Evolutionary conservation across 495 filamentous ascomycete genomes (phyloP), one percentile per base, ranked within the genome.

Genomic region (Jackrogersella multiformis): DNA sequence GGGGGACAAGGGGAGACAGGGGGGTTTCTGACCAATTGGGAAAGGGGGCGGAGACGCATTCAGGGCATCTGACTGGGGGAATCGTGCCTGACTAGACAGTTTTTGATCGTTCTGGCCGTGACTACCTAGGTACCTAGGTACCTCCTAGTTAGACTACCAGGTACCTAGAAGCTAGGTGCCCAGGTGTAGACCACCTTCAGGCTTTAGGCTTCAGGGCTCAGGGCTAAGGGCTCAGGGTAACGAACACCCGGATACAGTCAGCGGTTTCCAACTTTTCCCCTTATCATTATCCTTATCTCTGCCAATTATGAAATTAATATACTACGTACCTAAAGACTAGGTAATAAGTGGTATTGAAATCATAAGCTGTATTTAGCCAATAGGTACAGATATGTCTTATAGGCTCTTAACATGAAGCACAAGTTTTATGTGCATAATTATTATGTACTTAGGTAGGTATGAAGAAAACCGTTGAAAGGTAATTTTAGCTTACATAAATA

Each of bases 11-110:
- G 49, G 61, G 56, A 12, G 1, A 6, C 39, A 30, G 34, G 41
- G 34, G 55, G 60, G 49, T 30, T 28, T 16, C 30, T 51, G 46
- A 54, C 66, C 66, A 64, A 60, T 70, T 42, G 61, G 62, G 52
- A 70, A 65, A 70, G 52, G 61, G 66, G 56, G 66, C 16, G 66
- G 61, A 54, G 51, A 53, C 52, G 39, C 8, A 36, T 60, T 46
- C 42, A 61, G 49, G 49, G 32, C 51, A 41, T 24, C 48, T 23
- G 53, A 39, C 64, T 16, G 57, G 64, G 53, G 45, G 23, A 18
- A 35, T 52, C n/a, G 44, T 56, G 18, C 56, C 51, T 61, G 57
- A 61, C 49, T 55, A 46, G 54, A 13, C 45, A 26, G 30, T 30
- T 59, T 36, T 54, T 49, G 48, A 59, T 10, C 38, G 30, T 53